Evolutionary conservation across 2,329 filamentous ascomycete genomes (phyloP), one percentile per base, ranked within the genome.

Genomic region (Rhytidhysteron rufulum): DNA sequence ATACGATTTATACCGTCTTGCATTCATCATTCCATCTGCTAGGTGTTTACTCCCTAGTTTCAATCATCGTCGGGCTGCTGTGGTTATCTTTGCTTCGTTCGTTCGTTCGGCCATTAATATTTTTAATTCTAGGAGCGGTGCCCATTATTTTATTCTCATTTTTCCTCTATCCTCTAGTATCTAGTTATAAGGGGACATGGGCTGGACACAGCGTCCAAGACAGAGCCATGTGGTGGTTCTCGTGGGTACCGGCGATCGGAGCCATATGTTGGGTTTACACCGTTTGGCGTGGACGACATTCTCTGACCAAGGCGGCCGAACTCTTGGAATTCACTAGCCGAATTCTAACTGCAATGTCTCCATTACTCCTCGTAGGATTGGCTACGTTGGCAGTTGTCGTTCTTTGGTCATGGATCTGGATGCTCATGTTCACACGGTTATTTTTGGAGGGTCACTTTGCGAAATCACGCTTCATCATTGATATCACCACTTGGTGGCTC

Each of bases 391-490:
- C 72, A 5, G 71, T 83, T 19, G 85, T 95, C 31, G 86, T 96
- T 8, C 70, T 80, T 11, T 97, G 90, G 85, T 96, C 90, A 0
- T 98, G 93, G 93, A 66, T 86, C 5, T 98, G 93, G 93, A 80
- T 97, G 51, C 82, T 83, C 54, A 96, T 98, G 89, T 97, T 98
- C 66, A 91, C 90, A 6, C 80, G 89, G 32, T 83, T 97, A 43
- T 98, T 98, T 65, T 80, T 97, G 43, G 88, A 88, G n/a, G 93
- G 93, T 0, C 86, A 90, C 63, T 82, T 91, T 49, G 79, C 77
- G 44, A 71, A 68, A 44, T 57, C 55, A 3, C 70, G 83, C 31
- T 96, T 94, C 66, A 78, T 95, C 55, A 88, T 97, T 57, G 85
- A 88, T 58, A 71, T 85, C 15, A 88, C 88, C 44, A 95, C 85